These are phyloP conservation scores for Blastomyces gilchristii DNA, from an alignment of 2,329 filamentous ascomycete species.

Conservation along the genomic window DNA sequence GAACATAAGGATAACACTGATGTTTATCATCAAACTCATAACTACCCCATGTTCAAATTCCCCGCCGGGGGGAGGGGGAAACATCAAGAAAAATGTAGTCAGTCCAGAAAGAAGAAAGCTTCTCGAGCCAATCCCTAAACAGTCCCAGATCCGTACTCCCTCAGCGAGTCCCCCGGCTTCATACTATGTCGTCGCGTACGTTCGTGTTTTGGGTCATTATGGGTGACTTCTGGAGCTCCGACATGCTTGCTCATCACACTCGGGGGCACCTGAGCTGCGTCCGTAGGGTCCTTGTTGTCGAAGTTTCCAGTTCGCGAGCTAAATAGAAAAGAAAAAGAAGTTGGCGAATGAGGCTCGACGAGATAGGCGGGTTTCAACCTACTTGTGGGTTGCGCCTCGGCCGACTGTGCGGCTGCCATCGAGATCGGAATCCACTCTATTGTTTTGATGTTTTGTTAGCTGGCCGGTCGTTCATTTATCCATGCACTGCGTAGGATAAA, in stretches of 20 bases:
- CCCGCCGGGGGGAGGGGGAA: not conserved
- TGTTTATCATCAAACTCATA: not conserved
- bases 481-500: not conserved
- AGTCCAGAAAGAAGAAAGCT: not conserved
- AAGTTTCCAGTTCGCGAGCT: not conserved
- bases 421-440: constrained; percentile 7
- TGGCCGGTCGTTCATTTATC: not conserved
- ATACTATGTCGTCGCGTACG: constrained; percentile 40
- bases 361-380: constrained; percentile 1
- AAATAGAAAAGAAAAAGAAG: not conserved
- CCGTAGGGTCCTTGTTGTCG: constrained; percentile 39
- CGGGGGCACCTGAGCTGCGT: constrained; percentile 49
- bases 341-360: not conserved
- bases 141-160: constrained; percentile 3
- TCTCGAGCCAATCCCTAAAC: not conserved
- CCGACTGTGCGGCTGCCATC: constrained; percentile 7
- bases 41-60: not conserved
- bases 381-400: constrained; percentile 5
- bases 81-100: not conserved
- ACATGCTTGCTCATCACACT: constrained; percentile 43
- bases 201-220: constrained; percentile 37
- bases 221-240: constrained; percentile 39
- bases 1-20: not conserved
- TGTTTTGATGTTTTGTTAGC: not conserved
- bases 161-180: constrained; percentile 6